phyloP scores from a whole-genome alignment of 1,284 basidiomycete genomes.

The Boletus semigastroideus region DNA sequence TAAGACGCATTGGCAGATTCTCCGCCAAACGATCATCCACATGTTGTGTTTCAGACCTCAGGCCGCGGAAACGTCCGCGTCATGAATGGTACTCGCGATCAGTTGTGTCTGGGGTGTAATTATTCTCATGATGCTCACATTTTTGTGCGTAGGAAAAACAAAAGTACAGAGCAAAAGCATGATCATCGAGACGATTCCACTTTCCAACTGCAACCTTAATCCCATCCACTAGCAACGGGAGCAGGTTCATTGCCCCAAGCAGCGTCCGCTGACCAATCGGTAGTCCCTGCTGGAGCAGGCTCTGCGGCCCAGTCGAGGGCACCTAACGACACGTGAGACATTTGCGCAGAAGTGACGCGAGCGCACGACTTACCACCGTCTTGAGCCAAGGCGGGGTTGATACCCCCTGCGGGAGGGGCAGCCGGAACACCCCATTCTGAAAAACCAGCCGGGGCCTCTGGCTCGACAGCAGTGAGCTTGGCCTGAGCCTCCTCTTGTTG shows the following conservation, averaged over 20 bases:
- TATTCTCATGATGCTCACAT: conserved; percentile 11
- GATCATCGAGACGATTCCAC: conserved; percentile 17
- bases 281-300: conserved; percentile 38
- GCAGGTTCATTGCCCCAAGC: conserved; percentile 56
- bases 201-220: conserved; percentile 40
- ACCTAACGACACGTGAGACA: conserved; percentile 40
- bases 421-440: conserved; percentile 80
- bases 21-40: too few relatives aligned
- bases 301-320: conserved; percentile 87
- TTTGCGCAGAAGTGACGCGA: not conserved
- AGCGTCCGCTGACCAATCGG: conserved; percentile 88
- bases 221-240: conserved; percentile 48
- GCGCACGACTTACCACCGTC: conserved; percentile 57
- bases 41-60: too few relatives aligned
- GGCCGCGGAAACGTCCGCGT: too few relatives aligned
- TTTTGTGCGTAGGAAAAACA: conserved; percentile 19
- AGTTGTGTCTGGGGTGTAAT: too few relatives aligned
- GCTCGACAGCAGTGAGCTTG: conserved; percentile 64
- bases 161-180: conserved; percentile 18
- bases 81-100: too few relatives aligned
- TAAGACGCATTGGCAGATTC: too few relatives aligned
- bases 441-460: conserved; percentile 42
- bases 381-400: conserved; percentile 73
- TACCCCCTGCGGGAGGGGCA: conserved; percentile 63
- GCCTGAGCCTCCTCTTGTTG: conserved; percentile 89